Evolutionary conservation across 768 basidiomycete species (phyloP), one percentile per base, ranked within the genome.

Genomic region (Kwoniella sp.): DNA sequence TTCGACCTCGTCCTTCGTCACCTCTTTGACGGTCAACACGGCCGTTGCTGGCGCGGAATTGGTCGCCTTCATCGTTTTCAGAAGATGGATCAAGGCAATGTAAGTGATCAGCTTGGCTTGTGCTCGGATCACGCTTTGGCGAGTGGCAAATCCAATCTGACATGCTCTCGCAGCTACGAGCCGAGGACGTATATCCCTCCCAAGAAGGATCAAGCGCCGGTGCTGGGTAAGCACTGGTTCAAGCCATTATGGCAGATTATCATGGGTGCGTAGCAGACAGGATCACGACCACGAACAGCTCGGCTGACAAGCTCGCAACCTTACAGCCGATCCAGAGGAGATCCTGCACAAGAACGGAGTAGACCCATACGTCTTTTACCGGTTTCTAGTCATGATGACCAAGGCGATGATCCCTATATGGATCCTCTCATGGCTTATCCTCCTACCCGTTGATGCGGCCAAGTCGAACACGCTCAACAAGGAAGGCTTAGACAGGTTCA

Each of bases 361-460:
- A 23, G 93, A 98, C 70, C 87, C 90, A 14, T 99, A 93, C 76
- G 85, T 92, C 68, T 99, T 87, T 63, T 84, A 95, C 38, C 86
- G 89, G 46, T 96, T 88, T 73, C 78, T 85, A 39, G 82, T 85
- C 42, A 84, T 96, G 79, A 86, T 95, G 82, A 71, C 83, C 43
- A 81, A 84, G 59, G 76, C 91, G 22, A 80, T 96, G 70, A 63
- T 92, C 5, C 92, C 95, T 20, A 88, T 95, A 65, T 99, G 89
- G 92, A 57, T 89, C 42, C 25, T 96, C 29, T 87, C 89, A 2
- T 96, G 93, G 92, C 69, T 76, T 43, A 78, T 95, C 51, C 81
- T 98, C 27, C 76, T 98, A 0, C 93, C 93, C 19, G 73, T 87
- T 62, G 82, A 84, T 5, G 69, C 78, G 4, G 79, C 76, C 4